Base-by-base conservation (phyloP, 768 basidiomycete genomes). In the Tricholoma furcatifolium region DNA sequence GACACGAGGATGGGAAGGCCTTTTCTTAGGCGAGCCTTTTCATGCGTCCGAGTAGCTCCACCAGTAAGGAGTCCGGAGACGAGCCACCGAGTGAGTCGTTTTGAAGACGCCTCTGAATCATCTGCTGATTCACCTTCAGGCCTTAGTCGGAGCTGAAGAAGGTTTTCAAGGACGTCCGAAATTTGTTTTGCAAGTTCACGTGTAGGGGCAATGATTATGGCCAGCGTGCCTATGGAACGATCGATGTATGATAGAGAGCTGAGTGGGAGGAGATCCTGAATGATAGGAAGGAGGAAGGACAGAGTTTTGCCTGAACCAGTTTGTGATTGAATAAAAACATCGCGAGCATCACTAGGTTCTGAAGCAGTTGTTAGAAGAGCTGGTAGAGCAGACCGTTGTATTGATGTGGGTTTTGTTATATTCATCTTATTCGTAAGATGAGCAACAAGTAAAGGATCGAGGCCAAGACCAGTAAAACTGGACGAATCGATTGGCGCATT, bases 271-370 rank as follows among this genome's bases (percentile, higher is more conserved):
- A 98, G 87, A 67, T 96, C 93, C 57, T 98, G 92, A 40, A 98
- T 81, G 67, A 98, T 93, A 23, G 96, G 96, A 10, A 98, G 82
- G 20, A 98, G 81, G 74, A 91, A 98, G 3, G 94, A 82, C 20
- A 98, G 73, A 0, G 95, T 98, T 72, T 98, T 98, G 64, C 96
- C 96, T 0, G 95, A 98, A 50, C 96, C 96, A 8, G 96, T 98
- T 67, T 98, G 94, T 11, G 93, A 91, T 68, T 97, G 95, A 51
- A 98, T 91, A 68, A 97, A 95, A 12, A 90, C 82, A 68, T 96
- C 93, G 54, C 88, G 77, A 44, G 73, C 72, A 43, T 60, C 56
- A 54, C 69, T 70, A 56, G 67, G 72, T 23, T 69, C 59, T 0
- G 75, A 67, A 7, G 64, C 54, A 7, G 69, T 61, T 35, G 66